These are phyloP conservation scores for Neonectria ditissima DNA, from an alignment of 2,329 filamentous ascomycete species.

Conservation along the genomic window DNA sequence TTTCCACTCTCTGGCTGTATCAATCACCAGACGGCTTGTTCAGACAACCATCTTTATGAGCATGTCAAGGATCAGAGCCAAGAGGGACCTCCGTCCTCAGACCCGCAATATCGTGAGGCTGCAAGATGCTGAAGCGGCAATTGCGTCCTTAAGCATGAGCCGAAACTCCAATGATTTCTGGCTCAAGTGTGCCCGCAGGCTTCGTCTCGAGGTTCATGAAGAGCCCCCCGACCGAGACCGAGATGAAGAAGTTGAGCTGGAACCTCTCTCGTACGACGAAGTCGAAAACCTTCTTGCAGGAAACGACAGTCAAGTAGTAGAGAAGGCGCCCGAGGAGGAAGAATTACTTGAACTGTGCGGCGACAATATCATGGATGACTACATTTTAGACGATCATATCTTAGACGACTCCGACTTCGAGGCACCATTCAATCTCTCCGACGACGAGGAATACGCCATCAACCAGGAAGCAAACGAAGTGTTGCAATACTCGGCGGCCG, in stretches of 20 bases:
- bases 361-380: slow-evolving; percentile 24
- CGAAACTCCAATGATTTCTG: slow-evolving; percentile 57
- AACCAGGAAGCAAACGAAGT: slow-evolving; percentile 57
- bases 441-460: slow-evolving; percentile 49
- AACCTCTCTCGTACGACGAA: slow-evolving; percentile 34
- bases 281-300: slow-evolving; percentile 30
- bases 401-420: slow-evolving; percentile 35
- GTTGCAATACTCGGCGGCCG: slow-evolving; percentile 54
- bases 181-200: slow-evolving; percentile 60
- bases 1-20: slow-evolving; percentile 75
- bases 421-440: slow-evolving; percentile 13
- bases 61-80: slow-evolving; percentile 73
- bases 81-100: slow-evolving; percentile 47
- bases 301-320: slow-evolving; percentile 25
- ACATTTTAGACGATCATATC: slow-evolving; percentile 25
- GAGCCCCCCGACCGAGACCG: slow-evolving; percentile 42
- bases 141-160: slow-evolving; percentile 59
- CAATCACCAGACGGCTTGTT: slow-evolving; percentile 76
- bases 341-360: background rate
- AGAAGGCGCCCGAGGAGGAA: background rate
- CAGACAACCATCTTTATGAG: slow-evolving; percentile 77
- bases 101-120: slow-evolving; percentile 51
- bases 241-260: slow-evolving; percentile 39
- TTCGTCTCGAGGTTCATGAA: slow-evolving; percentile 61
- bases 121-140: slow-evolving; percentile 63